These are phyloP conservation scores for Ganoderma multipileum DNA, from an alignment of 1,284 basidiomycete species.

Conservation along the genomic window DNA sequence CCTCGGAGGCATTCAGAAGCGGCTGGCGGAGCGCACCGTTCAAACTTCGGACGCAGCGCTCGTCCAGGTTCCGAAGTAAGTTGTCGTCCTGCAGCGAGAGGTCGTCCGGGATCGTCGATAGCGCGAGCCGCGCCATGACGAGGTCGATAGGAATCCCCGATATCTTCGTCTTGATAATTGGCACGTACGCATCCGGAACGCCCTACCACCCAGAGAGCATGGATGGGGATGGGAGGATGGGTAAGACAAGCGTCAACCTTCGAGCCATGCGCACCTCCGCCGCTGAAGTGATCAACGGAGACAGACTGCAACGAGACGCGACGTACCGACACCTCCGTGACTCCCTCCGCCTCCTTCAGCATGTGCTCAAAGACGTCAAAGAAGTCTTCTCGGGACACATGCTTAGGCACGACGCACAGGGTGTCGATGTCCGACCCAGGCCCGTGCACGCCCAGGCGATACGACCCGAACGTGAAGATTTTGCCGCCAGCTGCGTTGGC, in stretches of 20 bases:
- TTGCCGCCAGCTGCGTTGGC: constrained; percentile 93
- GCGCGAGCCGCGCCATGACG: constrained; percentile 86
- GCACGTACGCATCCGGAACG: constrained; percentile 96
- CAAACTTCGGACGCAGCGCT: constrained; percentile 93
- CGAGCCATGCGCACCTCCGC: background rate
- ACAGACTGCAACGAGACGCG: background rate
- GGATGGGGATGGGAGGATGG: background rate
- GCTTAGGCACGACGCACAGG: constrained; percentile 97
- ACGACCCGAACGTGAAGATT: constrained; percentile 99
- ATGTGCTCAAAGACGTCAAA: constrained; percentile 92
- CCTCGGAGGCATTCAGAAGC: constrained; percentile 16
- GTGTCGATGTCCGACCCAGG: constrained; percentile 99
- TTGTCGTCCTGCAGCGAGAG: constrained; percentile 92
- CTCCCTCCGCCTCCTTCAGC: constrained; percentile 87
- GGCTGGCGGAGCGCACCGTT: constrained; percentile 65
- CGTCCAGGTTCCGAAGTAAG: constrained; percentile 92
- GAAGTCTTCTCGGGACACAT: constrained; percentile 96
- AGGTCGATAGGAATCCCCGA: constrained; percentile 95
- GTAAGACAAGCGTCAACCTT: constrained; percentile 1
- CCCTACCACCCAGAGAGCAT: constrained; percentile 57
- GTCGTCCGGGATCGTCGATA: constrained; percentile 90
- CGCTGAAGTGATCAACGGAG: background rate
- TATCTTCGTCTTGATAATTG: constrained; percentile 93
- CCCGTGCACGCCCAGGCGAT: constrained; percentile 95
- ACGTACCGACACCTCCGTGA: constrained; percentile 89